Percentiles rank a stretch among this genome's conserved stretches.
Conservation (phyloP, 345 rosid genomes). For the Gossypioides kirkii region DNA sequence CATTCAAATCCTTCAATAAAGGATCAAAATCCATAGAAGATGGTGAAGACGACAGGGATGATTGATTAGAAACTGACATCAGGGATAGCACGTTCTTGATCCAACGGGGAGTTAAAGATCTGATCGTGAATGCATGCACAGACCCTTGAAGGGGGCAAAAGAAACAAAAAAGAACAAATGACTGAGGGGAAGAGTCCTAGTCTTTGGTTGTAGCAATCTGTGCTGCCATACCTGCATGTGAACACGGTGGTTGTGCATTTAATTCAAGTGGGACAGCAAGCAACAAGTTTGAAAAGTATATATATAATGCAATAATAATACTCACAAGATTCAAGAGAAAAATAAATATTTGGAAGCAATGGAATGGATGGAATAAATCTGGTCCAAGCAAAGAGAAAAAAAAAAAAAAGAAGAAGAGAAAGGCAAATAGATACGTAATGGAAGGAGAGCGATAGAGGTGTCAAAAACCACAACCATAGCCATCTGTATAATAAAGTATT, state of each 20-base stretch:
- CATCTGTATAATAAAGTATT: neutral
- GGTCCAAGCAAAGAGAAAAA: neutral
- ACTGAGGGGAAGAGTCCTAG: neutral
- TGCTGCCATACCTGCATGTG: constrained; percentile 42
- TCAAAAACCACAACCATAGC: too few relatives aligned
- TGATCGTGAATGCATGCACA: neutral
- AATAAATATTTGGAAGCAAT: neutral
- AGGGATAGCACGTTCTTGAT: constrained; percentile 6
- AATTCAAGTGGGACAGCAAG: constrained; percentile 15
- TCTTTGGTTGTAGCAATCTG: constrained; percentile 12
- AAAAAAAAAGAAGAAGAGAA: neutral
- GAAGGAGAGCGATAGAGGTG: too few relatives aligned
- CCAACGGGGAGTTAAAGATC: constrained; percentile 12
- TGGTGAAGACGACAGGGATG: constrained; percentile 20
- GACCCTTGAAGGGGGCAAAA: neutral
- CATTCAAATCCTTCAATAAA: constrained; percentile 73
- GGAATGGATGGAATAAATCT: neutral
- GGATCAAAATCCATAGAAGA: constrained; percentile 62
- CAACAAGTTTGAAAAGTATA: neutral
- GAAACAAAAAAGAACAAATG: neutral
- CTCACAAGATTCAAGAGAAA: neutral
- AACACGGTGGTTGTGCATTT: constrained; percentile 27
- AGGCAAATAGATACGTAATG: neutral
- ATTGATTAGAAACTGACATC: constrained; percentile 39
- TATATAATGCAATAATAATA: neutral